phyloP scores from a whole-genome alignment of 2,329 filamentous ascomycete genomes.

The Hymenoscyphus albidus region DNA sequence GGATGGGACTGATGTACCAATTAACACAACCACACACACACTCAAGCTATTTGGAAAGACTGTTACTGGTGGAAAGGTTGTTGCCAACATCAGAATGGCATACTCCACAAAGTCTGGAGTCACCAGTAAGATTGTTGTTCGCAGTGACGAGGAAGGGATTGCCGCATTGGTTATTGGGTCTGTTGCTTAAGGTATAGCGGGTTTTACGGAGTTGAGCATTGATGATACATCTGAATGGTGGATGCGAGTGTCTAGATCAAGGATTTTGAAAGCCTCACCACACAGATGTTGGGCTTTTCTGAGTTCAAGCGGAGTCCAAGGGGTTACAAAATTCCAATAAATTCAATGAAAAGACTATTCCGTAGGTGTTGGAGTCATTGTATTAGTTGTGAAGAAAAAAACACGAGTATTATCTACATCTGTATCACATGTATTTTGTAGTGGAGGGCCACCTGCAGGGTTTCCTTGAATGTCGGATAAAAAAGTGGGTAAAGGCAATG shows the following conservation, averaged over 20 bases:
- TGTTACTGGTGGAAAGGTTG: constrained; percentile 82
- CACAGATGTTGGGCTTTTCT: constrained; percentile 10
- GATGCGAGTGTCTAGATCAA: constrained; percentile 30
- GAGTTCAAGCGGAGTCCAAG: constrained; percentile 13
- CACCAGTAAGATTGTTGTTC: constrained; percentile 89
- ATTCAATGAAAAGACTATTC: constrained; percentile 8
- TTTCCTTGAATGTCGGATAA: constrained; percentile 13
- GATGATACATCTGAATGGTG: constrained; percentile 25
- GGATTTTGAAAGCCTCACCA: constrained; percentile 18
- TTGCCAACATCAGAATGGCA: constrained; percentile 85
- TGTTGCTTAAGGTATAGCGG: constrained; percentile 50
- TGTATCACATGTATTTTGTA: not conserved
- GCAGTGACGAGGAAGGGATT: constrained; percentile 89
- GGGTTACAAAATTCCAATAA: constrained; percentile 14
- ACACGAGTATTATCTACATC: not conserved
- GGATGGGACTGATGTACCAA: constrained; percentile 86
- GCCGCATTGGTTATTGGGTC: constrained; percentile 80
- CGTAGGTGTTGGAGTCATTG: not conserved
- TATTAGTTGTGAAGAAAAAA: not conserved
- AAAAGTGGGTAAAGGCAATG: constrained; percentile 11
- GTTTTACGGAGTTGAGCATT: constrained; percentile 29
- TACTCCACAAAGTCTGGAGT: constrained; percentile 89
- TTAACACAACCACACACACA: constrained; percentile 86
- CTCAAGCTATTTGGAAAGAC: constrained; percentile 97
- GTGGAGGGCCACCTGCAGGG: too few relatives aligned